Evolutionary conservation across 805 yeast species (phyloP).

Genomic region (Sugiyamaella marilandica): DNA sequence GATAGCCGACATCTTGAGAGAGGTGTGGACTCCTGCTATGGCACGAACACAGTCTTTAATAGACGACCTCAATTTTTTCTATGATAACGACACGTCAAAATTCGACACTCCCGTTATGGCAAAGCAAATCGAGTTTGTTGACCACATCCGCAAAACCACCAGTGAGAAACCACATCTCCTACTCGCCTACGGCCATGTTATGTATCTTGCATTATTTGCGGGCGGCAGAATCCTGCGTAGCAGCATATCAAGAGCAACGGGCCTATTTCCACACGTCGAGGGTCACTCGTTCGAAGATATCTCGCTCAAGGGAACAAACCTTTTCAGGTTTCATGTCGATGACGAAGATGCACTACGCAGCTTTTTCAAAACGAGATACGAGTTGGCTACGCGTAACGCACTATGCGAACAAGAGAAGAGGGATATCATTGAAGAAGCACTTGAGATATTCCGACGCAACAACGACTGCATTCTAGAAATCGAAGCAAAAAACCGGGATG

Average conservation of each 20-base stretch:
- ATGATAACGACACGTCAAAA: slow-evolving; percentile 50
- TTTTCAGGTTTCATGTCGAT: slow-evolving; percentile 64
- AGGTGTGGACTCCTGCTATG: slow-evolving; percentile 67
- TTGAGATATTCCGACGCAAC: slow-evolving; percentile 60
- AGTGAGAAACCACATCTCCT: slow-evolving; percentile 62
- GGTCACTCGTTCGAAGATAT: slow-evolving; percentile 64
- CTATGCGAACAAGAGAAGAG: slow-evolving; percentile 66
- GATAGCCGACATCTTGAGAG: slow-evolving; percentile 45
- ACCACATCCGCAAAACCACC: slow-evolving; percentile 54
- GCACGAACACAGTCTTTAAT: slow-evolving; percentile 55
- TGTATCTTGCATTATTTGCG: slow-evolving; percentile 81
- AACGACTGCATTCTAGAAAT: slow-evolving; percentile 59
- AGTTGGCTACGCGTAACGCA: slow-evolving; percentile 65
- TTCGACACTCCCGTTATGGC: slow-evolving; percentile 54
- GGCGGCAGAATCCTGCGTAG: slow-evolving; percentile 76
- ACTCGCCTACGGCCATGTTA: slow-evolving; percentile 77
- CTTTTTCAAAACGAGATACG: slow-evolving; percentile 69
- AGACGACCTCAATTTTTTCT: slow-evolving; percentile 64
- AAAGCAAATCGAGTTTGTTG: slow-evolving; percentile 55
- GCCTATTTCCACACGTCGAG: slow-evolving; percentile 69
- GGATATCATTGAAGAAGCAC: slow-evolving; percentile 64
- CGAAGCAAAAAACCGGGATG: slow-evolving; percentile 55
- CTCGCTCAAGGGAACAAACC: slow-evolving; percentile 58
- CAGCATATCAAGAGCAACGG: slow-evolving; percentile 57
- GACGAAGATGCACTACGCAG: slow-evolving; percentile 63